Percentiles rank a stretch among this genome's conserved stretches.
These are phyloP conservation scores for Cyberlindnera euphorbiae DNA, from an alignment of 805 yeast genomes.

Conservation along the genomic window DNA sequence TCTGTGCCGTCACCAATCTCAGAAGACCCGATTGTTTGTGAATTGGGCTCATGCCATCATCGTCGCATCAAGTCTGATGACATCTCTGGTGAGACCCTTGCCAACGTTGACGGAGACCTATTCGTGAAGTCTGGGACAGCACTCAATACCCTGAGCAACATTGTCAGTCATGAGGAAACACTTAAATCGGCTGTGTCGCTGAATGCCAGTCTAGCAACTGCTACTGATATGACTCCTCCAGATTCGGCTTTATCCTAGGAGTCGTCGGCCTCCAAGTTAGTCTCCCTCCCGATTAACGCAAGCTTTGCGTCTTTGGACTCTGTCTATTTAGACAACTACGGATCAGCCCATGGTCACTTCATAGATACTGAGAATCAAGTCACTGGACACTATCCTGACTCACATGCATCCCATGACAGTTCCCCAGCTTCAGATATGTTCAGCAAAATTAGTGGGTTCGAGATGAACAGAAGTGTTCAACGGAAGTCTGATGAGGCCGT, in stretches of 20 bases:
- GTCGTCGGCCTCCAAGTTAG: slow-evolving; percentile 41
- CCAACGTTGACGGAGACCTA: slow-evolving; percentile 30
- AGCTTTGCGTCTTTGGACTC: slow-evolving; percentile 78
- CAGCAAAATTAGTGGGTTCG: slow-evolving; percentile 17
- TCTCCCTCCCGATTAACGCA: slow-evolving; percentile 63
- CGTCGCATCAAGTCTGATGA: slow-evolving; percentile 25
- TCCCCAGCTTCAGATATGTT: slow-evolving; percentile 4
- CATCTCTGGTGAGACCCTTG: slow-evolving; percentile 17
- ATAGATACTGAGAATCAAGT: no score
- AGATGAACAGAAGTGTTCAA: slow-evolving; percentile 14
- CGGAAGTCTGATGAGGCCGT: slow-evolving; percentile 14
- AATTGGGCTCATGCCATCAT: slow-evolving; percentile 8
- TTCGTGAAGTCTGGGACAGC: slow-evolving; percentile 25
- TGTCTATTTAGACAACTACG: slow-evolving; percentile 52
- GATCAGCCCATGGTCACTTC: slow-evolving; percentile 16
- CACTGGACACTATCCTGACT: no score
- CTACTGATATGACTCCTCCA: no score
- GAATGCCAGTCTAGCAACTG: no score
- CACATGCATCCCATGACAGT: no score
- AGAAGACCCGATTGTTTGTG: background rate
- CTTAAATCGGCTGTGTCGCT: slow-evolving; percentile 19
- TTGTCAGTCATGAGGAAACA: slow-evolving; percentile 22
- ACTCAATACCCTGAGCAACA: slow-evolving; percentile 22
- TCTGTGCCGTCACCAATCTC: background rate
- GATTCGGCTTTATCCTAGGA: slow-evolving; percentile 10